Evolutionary conservation across 768 basidiomycete species (phyloP).

Genomic region (Lactifluus echinatus): DNA sequence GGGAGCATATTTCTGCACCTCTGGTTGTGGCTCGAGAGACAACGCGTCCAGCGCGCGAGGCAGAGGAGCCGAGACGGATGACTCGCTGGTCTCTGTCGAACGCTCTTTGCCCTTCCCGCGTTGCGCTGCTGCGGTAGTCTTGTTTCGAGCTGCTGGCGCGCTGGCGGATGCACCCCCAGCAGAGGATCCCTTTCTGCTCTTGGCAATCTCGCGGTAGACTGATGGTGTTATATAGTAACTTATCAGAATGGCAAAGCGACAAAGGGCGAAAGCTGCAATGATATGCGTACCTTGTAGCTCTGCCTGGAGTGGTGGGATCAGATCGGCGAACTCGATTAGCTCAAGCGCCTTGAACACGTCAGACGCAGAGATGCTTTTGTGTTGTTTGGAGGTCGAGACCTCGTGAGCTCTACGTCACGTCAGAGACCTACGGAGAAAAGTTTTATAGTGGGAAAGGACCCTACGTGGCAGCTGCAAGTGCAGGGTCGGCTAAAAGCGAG

Average conservation of each 20-base stretch:
- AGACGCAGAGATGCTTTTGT: slow-evolving; percentile 82
- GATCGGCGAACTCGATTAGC: slow-evolving; percentile 64
- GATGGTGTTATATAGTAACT: neutral
- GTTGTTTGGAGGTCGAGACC: slow-evolving; percentile 72
- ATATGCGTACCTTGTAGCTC: slow-evolving; percentile 54
- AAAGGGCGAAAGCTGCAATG: neutral
- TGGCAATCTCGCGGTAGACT: slow-evolving; percentile 62
- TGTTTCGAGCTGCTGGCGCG: slow-evolving; percentile 20
- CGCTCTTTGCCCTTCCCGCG: slow-evolving; percentile 19
- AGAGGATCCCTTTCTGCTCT: slow-evolving; percentile 45
- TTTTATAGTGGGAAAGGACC: slow-evolving; percentile 36
- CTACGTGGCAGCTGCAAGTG: slow-evolving; percentile 6
- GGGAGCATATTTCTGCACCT: neutral
- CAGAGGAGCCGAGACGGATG: slow-evolving; percentile 19
- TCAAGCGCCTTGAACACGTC: slow-evolving; percentile 87
- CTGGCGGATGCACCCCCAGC: slow-evolving; percentile 19
- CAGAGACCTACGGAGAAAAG: neutral
- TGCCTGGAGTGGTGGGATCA: slow-evolving; percentile 49
- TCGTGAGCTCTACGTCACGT: slow-evolving; percentile 66
- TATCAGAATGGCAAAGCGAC: neutral
- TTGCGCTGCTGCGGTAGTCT: neutral
- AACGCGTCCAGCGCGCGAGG: slow-evolving; percentile 13
- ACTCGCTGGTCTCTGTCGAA: neutral
- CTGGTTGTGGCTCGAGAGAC: slow-evolving; percentile 22
- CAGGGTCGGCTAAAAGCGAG: neutral